Evolutionary conservation across 768 basidiomycete species (phyloP).

Genomic region (Lactifluus hygrophoroides): DNA sequence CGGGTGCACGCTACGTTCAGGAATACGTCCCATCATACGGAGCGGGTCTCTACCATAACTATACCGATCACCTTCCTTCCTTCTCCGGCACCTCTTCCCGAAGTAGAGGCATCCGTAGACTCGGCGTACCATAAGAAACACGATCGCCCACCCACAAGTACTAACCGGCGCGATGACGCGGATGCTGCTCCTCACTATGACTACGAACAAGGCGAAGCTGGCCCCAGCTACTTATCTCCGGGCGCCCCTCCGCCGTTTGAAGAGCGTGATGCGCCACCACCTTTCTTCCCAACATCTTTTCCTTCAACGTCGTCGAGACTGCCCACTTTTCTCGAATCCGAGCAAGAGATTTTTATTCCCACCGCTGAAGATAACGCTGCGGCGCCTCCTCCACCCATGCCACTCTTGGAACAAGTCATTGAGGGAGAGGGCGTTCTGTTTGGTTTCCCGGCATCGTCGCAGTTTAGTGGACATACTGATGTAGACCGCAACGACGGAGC

Average conservation of each 20-base stretch:
- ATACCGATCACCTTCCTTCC: conserved; percentile 70
- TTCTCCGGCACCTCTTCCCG: conserved; percentile 68
- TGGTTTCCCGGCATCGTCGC: conserved; percentile 61
- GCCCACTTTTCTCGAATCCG: conserved; percentile 76
- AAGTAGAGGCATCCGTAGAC: conserved; percentile 64
- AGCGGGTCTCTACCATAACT: conserved; percentile 51
- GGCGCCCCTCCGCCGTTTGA: conserved; percentile 80
- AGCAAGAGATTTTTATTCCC: conserved; percentile 66
- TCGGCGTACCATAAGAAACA: conserved; percentile 83
- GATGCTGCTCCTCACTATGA: conserved; percentile 63
- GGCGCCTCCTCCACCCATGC: conserved; percentile 27
- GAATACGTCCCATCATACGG: conserved; percentile 56
- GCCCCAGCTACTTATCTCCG: conserved; percentile 57
- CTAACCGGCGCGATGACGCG: conserved; percentile 57
- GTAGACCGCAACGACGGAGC: conserved; percentile 45
- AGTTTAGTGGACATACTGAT: conserved; percentile 76
- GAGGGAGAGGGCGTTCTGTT: conserved; percentile 71
- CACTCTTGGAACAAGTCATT: conserved; percentile 32
- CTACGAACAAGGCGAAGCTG: conserved; percentile 51
- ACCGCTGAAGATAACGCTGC: conserved; percentile 31
- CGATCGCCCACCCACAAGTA: conserved; percentile 67
- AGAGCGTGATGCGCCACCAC: conserved; percentile 73
- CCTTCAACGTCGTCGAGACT: conserved; percentile 37
- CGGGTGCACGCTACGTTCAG: conserved; percentile 71
- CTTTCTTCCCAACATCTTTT: conserved; percentile 38